Percentiles rank a stretch among this genome's conserved stretches.
Conservation (phyloP, 768 basidiomycete genomes). For the Lyophyllum semitale region DNA sequence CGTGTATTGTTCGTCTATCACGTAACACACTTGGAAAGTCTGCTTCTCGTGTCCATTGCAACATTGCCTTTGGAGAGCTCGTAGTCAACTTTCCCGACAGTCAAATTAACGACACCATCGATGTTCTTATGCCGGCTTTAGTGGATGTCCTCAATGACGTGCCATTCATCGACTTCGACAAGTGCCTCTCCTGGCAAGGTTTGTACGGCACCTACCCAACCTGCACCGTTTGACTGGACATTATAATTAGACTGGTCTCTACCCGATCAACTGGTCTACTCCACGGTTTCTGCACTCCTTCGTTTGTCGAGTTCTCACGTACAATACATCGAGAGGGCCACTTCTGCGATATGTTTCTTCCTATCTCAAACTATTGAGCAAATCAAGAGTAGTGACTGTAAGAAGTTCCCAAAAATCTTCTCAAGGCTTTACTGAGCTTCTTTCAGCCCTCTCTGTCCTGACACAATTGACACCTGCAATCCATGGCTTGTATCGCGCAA, state of each 20-base stretch:
- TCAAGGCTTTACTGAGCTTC: background rate
- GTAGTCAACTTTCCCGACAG: slow-evolving; percentile 62
- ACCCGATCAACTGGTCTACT: slow-evolving; percentile 81
- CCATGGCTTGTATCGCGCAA: slow-evolving; percentile 85
- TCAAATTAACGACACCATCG: slow-evolving; percentile 51
- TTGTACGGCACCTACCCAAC: too few species aligned
- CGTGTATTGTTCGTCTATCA: slow-evolving; percentile 1
- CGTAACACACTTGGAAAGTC: slow-evolving; percentile 42
- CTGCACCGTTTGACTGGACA: background rate
- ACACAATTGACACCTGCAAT: slow-evolving; percentile 79
- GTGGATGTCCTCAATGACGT: slow-evolving; percentile 71
- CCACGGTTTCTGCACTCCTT: slow-evolving; percentile 76
- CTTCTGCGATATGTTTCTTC: slow-evolving; percentile 64
- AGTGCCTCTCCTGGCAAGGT: slow-evolving; percentile 82
- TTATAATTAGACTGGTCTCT: slow-evolving; percentile 72
- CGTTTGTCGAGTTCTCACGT: slow-evolving; percentile 58
- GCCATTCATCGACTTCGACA: slow-evolving; percentile 77
- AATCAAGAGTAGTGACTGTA: slow-evolving; percentile 56
- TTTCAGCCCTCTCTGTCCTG: slow-evolving; percentile 69
- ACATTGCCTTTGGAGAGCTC: slow-evolving; percentile 82
- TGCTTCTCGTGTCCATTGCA: slow-evolving; percentile 72
- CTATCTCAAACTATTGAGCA: slow-evolving; percentile 56
- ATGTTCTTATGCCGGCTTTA: slow-evolving; percentile 58
- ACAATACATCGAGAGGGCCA: slow-evolving; percentile 49
- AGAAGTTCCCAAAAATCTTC: slow-evolving; percentile 19